Evolutionary conservation across 2,329 filamentous ascomycete species (phyloP), one percentile per base, ranked within the genome.

Genomic region (Neophaeococcomyces mojaviensis): DNA sequence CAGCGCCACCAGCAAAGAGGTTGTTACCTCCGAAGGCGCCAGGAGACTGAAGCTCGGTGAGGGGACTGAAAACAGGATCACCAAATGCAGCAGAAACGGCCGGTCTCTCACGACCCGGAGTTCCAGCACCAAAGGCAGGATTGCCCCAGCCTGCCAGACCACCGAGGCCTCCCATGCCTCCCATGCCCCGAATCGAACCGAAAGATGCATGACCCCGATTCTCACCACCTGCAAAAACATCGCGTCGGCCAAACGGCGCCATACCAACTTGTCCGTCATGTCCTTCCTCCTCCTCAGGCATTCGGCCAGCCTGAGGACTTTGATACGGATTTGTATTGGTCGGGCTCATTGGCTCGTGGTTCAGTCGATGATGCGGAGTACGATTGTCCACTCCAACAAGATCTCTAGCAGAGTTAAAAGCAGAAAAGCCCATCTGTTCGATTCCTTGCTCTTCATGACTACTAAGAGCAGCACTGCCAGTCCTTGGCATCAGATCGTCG

Each of bases 241-340:
- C 76, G 50, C 55, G 51, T 32, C 55, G 49, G 7, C 36, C 44
- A 68, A 70, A 55, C 59, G 75, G 65, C 73, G 50, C 49, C 22
- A 55, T 46, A 12, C 50, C 52, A 32, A 42, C 71, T 10, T 66
- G 60, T 40, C 68, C 45, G 39, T 74, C 72, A 4, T 71, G 68
- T 36, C 84, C 77, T 37, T 75, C 72, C 52, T 78, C 76, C 49
- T 80, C 76, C 15, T 78, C 77, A n/a, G 7, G 41, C 39, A 86
- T 81, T 4, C 71, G 71, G 36, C 81, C 81, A 31, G 83, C 85
- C 6, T 85, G 80, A 2, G 92, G 92, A 63, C 90, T 97, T 53
- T 89, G 86, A 62, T 92, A 98, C 1, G 92, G 92, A 61, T 98
- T 98, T 2, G 92, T 97, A 59, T 94, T 87, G 0, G 89, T 92